Conservation (phyloP, 768 basidiomycete species). For the Suillus weaverae region DNA sequence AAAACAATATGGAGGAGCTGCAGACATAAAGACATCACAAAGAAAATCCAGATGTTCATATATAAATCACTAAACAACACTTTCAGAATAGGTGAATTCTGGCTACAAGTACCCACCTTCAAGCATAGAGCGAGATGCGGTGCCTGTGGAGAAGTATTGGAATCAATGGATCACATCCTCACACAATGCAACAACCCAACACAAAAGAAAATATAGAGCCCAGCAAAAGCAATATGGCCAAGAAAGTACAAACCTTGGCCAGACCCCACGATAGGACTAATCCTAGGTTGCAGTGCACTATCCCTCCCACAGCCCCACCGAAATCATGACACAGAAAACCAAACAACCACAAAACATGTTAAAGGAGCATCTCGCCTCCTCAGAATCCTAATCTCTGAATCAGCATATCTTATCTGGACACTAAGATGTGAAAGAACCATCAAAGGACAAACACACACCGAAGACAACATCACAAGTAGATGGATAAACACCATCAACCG, state of each 20-base stretch:
- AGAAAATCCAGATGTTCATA: background rate
- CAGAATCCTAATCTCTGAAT: background rate
- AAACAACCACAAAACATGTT: rapidly evolving
- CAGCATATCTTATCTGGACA: background rate
- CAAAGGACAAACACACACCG: background rate
- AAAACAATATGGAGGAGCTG: background rate
- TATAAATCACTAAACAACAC: background rate
- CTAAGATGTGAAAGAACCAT: background rate
- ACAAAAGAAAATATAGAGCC: conserved; percentile 25
- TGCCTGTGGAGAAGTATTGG: conserved; percentile 14
- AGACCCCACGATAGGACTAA: conserved; percentile 15
- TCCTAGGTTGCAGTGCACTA: conserved; percentile 18
- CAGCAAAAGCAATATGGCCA: conserved; percentile 18
- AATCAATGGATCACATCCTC: conserved; percentile 34
- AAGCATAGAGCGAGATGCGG: conserved; percentile 17
- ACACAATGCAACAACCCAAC: conserved; percentile 23
- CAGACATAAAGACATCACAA: background rate
- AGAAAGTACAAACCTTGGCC: conserved; percentile 17
- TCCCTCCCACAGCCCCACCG: background rate
- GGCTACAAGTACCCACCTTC: background rate
- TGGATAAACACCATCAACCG: background rate
- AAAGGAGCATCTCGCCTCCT: background rate
- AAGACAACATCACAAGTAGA: background rate
- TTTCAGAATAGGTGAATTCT: background rate
- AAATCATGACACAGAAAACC: background rate